Base-by-base conservation (phyloP, 1,284 basidiomycete genomes). In the Apiotrichum brassicae region DNA sequence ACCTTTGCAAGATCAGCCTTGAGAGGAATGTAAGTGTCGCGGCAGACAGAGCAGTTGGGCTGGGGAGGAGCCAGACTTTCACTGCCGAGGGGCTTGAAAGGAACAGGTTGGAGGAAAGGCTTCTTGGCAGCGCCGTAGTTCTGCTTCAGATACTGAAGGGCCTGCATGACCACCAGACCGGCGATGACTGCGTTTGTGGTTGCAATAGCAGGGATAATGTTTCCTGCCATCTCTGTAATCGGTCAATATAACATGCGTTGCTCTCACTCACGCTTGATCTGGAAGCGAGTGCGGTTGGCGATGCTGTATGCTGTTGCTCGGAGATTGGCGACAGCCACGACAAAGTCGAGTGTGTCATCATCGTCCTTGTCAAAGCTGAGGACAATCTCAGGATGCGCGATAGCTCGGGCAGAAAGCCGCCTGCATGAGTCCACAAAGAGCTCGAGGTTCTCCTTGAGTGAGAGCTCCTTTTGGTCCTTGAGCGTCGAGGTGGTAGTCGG, bases 311-410 rank as follows among this genome's bases (percentile, higher is more conserved):
- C 88, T 6, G 81, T 81, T 0, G 90, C 88, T 5, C 94, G 84
- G 34, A 99, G 77, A 75, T 99, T 99, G 6, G 92, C 86, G 0
- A 92, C 82, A 3, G 94, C 87, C 0, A 92, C 90, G 28, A 97
- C 93, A 68, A 99, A 97, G 72, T 97, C 90, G 11, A 99, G 81
- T 0, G 91, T 87, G 62, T 97, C 93, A 34, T 92, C 87, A 64
- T 98, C 95, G 68, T 98, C 95, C 72, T 99, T 99, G 77, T 99
- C 95, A 63, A 97, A 99, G 0, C 83, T 77, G 43, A 98, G 86
- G 1, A 75, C 63, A 0, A 81, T 83, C 16, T 85, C 79, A 57
- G 90, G 85, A 28, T 86, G 84, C 26, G 77, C 76, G 38, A 80
- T 79, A 2, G 90, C 73, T 6, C 93, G 87, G 4, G 76, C 75